These are phyloP conservation scores for Perkinsus chesapeaki DNA, from an alignment of 169 alveolate genomes.

Conservation along the genomic window DNA sequence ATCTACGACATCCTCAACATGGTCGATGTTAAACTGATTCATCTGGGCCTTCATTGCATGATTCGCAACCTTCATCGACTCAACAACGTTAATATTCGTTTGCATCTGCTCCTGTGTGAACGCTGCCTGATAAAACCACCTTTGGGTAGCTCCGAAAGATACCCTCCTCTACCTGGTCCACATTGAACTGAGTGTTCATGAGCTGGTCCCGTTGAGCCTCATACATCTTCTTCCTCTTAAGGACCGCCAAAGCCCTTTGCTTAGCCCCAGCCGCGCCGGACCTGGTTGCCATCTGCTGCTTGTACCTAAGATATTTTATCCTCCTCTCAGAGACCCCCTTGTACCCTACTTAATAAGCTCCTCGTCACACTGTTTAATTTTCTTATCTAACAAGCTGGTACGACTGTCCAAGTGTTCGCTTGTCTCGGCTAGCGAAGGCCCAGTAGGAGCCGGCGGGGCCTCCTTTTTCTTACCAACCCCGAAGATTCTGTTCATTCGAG, in stretches of 20 bases:
- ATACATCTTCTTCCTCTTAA: constrained; percentile 12
- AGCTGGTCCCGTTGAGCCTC: constrained; percentile 2
- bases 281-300: neutral
- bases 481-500: neutral
- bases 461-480: neutral
- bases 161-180: neutral
- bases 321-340: neutral
- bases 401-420: neutral
- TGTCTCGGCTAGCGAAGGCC: constrained; percentile 7
- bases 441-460: neutral
- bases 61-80: constrained; percentile 10
- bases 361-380: neutral
- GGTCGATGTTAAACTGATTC: constrained; percentile 7
- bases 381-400: neutral
- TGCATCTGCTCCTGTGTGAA: constrained; percentile 3
- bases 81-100: neutral
- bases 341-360: constrained; percentile 7
- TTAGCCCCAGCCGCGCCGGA: neutral
- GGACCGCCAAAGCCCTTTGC: neutral
- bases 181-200: neutral
- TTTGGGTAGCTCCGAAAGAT: neutral
- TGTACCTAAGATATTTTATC: neutral
- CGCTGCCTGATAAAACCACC: neutral
- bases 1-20: neutral
- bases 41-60: neutral